Evolutionary conservation across 345 rosid genomes (phyloP).

Genomic region (Hibiscus trionum): DNA sequence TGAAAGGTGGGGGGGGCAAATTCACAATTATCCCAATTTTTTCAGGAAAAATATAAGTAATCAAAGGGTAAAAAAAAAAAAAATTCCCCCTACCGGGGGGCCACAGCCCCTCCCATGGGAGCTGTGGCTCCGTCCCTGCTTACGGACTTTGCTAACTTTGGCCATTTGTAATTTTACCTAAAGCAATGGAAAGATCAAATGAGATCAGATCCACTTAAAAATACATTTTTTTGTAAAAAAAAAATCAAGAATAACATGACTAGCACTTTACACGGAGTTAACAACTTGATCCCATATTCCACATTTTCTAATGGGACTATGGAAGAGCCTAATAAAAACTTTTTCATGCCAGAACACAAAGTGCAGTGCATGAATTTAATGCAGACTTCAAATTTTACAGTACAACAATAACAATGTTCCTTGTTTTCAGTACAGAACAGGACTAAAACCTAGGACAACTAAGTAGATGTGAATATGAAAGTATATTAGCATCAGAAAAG

Average conservation of each 20-base stretch:
- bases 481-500: background rate
- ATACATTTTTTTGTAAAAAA: background rate
- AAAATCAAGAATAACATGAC: conserved; percentile 8
- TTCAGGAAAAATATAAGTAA: too few relatives aligned
- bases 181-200: background rate
- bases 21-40: too few relatives aligned
- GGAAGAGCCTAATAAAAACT: background rate
- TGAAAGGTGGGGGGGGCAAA: too few relatives aligned
- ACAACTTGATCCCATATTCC: background rate
- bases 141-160: conserved; percentile 37
- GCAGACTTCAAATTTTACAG: background rate
- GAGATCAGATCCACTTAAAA: background rate
- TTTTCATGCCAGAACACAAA: background rate
- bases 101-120: too few relatives aligned
- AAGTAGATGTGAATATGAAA: too few relatives aligned
- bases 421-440: background rate
- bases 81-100: too few relatives aligned
- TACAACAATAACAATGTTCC: background rate
- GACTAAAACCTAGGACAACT: background rate
- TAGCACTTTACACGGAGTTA: background rate
- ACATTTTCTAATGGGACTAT: background rate
- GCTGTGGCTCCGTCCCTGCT: too few relatives aligned
- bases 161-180: conserved; percentile 41
- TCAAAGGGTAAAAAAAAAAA: too few relatives aligned
- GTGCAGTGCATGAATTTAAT: background rate